Evolutionary conservation across 2,329 filamentous ascomycete genomes (phyloP), one percentile per base, ranked within the genome.

Genomic region (Diplodia sapinea): DNA sequence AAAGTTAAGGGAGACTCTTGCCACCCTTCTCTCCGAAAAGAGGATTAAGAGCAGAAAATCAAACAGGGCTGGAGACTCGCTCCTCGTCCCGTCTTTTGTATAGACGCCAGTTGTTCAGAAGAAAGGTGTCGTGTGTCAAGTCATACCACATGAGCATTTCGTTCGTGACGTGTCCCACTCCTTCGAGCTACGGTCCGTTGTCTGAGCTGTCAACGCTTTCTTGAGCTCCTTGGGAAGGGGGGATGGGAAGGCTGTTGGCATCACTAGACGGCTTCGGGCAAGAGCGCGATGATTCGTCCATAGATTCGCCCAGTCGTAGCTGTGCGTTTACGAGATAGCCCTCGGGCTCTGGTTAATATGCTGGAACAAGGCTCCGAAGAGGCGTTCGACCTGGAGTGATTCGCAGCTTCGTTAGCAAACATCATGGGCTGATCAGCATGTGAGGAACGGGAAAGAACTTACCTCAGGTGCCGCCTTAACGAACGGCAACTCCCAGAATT

Each of bases 401-500:
- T 70, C 23, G n/a, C 49, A 36, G 20, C 26, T 69, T 70, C 69
- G 26, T 50, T 38, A 51, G 43, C n/a, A 31, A 20, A 40, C 17
- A 38, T 57, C 5, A 51, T 64, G 66, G 50, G 69, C 47, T 70
- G 29, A 62, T 40, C 47, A 31, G 29, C 57, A 29, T 20, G 51
- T 69, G 40, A 65, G 62, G 40, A 52, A 52, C 68, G 26, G 51
- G 47, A 51, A 71, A n/a, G 20, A 43, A 40, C 78, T 78, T 84
- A 96, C 93, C 84, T 97, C 93, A 71, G 93, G 93, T 72, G 90
- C 88, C 71, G 90, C 87, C 83, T 97, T 96, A 80, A 98, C 91
- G 74, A 96, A 97, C 31, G 92, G 91, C 72, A 97, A 85, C 62
- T 95, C 92, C 83, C 96, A 98, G 84, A 99, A 96, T 75, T 89